A percentile compares a stretch with the other conserved stretches of the same genome.
These are phyloP conservation scores for Glomus cerebriforme DNA, from an alignment of 192 early-diverging fungal genomes.

Conservation along the genomic window DNA sequence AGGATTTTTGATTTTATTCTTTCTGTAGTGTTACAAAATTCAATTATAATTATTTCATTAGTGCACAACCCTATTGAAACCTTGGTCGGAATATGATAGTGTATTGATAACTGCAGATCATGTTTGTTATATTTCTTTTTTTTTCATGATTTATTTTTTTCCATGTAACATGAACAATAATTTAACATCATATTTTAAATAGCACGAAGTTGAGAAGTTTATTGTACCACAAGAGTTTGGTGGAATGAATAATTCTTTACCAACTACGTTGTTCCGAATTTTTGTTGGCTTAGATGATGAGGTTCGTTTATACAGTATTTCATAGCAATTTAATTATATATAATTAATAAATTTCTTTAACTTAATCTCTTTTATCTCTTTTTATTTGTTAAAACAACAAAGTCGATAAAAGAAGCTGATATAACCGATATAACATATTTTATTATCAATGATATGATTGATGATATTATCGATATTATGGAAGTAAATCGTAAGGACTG, in stretches of 20 bases:
- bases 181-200: background rate
- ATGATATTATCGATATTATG: constrained; percentile 80
- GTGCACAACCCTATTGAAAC: constrained; percentile 50
- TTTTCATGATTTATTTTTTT: background rate
- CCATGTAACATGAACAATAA: background rate
- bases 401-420: background rate
- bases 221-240: constrained; percentile 39
- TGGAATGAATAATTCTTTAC: constrained; percentile 37
- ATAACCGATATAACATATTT: constrained; percentile 50
- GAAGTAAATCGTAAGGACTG: constrained; percentile 94
- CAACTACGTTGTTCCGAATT: constrained; percentile 43
- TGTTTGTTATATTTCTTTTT: constrained; percentile 17
- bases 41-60: background rate
- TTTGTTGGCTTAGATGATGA: constrained; percentile 40
- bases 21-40: background rate
- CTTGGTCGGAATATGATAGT: constrained; percentile 50
- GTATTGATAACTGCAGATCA: constrained; percentile 48
- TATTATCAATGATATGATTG: constrained; percentile 78
- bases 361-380: background rate
- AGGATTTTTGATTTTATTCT: background rate
- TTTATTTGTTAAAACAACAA: background rate
- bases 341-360: background rate
- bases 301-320: constrained; percentile 30
- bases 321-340: background rate
- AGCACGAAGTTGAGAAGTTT: constrained; percentile 55